Evolutionary conservation across 352 stramenopile genomes (phyloP), one percentile per base, ranked within the genome.

Genomic region (Heterotrichella gracilis): DNA sequence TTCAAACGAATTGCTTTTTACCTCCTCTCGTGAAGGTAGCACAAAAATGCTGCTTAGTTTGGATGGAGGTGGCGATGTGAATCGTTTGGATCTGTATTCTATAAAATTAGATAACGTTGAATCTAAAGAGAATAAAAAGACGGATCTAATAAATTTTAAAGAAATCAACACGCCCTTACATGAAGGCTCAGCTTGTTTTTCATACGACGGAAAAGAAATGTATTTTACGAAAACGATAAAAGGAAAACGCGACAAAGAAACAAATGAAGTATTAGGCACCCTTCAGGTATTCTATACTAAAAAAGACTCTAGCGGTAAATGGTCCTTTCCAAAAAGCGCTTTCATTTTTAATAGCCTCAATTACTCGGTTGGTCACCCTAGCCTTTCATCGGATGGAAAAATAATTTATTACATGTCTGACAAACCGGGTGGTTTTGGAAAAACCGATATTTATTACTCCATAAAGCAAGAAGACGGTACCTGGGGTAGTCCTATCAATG

Each of bases 361-460:
- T 9, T 66, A 9, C 23, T n/a, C 41, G 3, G 21, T n/a, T 66
- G 9, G n/a, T 3, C 41, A 66, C 23, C 41, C 41, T 24, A 24
- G n/a, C 2, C 21, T 66, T 9, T 24, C 3, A 24, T 1, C 1
- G 4, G 41, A 66, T 9, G 41, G 41, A 9, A 9, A 1, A 22
- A 66, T 24, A 9, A 3, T 66, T 2, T 66, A 66, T 66, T 66
- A 24, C 23, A 66, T n/a, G 21, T 66, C 41, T 9, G 4, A 66
- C 9, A 66, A 24, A 22, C 41, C 41, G 1, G 41, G 41, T 66
- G 41, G 41, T 2, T 66, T 9, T 9, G 41, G 41, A 66, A 22
- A 22, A 9, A 66, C 23, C n/a, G 41, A 66, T 66, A 66, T 66
- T 4, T 66, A 66, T 66, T n/a, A n/a, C n/a, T n/a, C n/a, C n/a